These are phyloP conservation scores for Apiospora aurea DNA, from an alignment of 2,329 filamentous ascomycete genomes.

Conservation along the genomic window DNA sequence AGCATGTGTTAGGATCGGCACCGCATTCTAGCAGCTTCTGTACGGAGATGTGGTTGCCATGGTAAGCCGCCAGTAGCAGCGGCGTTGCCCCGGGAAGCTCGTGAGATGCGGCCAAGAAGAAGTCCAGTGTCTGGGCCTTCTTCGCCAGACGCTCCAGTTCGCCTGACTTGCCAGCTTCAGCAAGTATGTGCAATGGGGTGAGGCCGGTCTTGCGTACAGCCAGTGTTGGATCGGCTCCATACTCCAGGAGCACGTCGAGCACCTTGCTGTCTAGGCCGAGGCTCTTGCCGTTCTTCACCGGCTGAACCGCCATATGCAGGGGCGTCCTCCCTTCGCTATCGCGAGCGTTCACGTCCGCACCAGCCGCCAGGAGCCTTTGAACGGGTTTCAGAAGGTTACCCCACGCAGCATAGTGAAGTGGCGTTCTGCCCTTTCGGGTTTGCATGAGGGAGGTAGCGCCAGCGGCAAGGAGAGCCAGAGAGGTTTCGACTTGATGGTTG, in stretches of 20 bases:
- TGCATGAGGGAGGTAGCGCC: background rate
- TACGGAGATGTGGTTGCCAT: background rate
- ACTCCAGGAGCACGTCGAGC: background rate
- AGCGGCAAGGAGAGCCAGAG: background rate
- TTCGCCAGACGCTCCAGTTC: background rate
- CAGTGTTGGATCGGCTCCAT: slow-evolving; percentile 4
- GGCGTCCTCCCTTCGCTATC: background rate
- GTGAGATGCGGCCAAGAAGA: background rate
- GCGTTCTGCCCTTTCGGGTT: background rate
- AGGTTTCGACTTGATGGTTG: background rate
- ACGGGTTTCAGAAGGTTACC: background rate
- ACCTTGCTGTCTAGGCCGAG: background rate
- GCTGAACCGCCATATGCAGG: background rate
- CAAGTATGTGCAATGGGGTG: background rate
- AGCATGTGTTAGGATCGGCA: background rate
- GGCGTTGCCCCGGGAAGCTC: background rate
- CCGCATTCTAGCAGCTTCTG: background rate
- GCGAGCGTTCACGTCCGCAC: background rate
- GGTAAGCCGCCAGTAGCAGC: background rate
- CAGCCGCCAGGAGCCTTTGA: background rate
- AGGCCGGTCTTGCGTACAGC: background rate
- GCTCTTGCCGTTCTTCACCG: background rate
- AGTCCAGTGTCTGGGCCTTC: background rate
- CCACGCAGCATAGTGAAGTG: background rate
- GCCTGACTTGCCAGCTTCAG: background rate